These are phyloP conservation scores for Gossypium aridum DNA, from an alignment of 441 rosid species.

Conservation along the genomic window DNA sequence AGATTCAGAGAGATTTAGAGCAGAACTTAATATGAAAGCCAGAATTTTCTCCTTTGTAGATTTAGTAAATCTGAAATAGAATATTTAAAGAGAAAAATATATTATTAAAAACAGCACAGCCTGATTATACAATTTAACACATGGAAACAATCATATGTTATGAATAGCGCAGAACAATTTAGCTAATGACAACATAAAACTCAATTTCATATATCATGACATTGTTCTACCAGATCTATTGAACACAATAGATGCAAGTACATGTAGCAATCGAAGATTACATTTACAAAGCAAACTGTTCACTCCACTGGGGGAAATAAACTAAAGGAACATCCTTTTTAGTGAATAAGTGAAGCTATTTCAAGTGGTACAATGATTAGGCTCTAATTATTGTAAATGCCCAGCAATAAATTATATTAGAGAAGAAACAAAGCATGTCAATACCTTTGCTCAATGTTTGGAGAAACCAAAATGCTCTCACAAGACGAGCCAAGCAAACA, in stretches of 20 bases:
- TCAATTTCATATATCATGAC: not conserved
- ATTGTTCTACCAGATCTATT: not conserved
- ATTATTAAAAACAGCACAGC: not conserved
- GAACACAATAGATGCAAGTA: not conserved
- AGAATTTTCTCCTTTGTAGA: slow-evolving; percentile 65
- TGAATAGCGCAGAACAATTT: not conserved
- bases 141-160: not conserved
- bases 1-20: slow-evolving; percentile 54
- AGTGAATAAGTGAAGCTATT: not conserved
- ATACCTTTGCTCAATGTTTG: slow-evolving; percentile 69
- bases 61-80: slow-evolving; percentile 67
- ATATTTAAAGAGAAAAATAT: not conserved
- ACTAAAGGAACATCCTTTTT: not conserved
- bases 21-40: slow-evolving; percentile 48
- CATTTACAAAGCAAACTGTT: not conserved
- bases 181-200: not conserved
- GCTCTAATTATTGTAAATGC: not conserved
- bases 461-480: slow-evolving; percentile 61
- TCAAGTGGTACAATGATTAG: not conserved
- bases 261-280: not conserved
- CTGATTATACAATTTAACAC: not conserved
- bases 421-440: not conserved
- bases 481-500: slow-evolving; percentile 64
- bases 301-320: not conserved
- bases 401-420: not conserved